Conservation (phyloP, 768 basidiomycete species). For the Antrodiella citrinella region DNA sequence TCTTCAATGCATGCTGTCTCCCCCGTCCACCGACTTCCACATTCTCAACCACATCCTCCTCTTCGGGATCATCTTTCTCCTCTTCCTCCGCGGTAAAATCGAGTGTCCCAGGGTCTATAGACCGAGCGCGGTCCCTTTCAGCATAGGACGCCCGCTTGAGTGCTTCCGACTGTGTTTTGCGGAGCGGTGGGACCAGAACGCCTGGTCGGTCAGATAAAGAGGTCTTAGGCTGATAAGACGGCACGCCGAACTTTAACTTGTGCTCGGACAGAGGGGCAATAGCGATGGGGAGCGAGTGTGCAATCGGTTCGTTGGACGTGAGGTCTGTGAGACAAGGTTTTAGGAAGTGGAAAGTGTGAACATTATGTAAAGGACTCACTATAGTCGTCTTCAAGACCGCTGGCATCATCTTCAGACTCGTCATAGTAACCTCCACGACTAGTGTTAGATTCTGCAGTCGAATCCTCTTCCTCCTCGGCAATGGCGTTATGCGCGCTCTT, state of each 20-base stretch:
- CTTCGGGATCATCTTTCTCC: slow-evolving; percentile 36
- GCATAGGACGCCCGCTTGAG: slow-evolving; percentile 58
- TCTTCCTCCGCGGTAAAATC: slow-evolving; percentile 49
- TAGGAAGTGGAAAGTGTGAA: not conserved
- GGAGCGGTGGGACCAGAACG: slow-evolving; percentile 23
- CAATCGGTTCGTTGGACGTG: slow-evolving; percentile 19
- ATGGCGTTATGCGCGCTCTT: slow-evolving; percentile 12
- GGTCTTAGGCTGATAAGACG: slow-evolving; percentile 51
- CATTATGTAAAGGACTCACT: slow-evolving; percentile 2
- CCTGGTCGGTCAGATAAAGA: slow-evolving; percentile 32
- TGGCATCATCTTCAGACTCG: slow-evolving; percentile 9
- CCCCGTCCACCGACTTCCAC: slow-evolving; percentile 36
- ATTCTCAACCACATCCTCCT: slow-evolving; percentile 18
- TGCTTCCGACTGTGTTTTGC: slow-evolving; percentile 27
- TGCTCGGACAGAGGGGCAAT: slow-evolving; percentile 33
- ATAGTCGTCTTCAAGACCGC: slow-evolving; percentile 12
- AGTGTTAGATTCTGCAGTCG: slow-evolving; percentile 17
- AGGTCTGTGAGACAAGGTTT: not conserved
- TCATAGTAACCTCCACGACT: slow-evolving; percentile 7
- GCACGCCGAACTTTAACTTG: slow-evolving; percentile 37
- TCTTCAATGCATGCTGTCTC: slow-evolving; percentile 54
- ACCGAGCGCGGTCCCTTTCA: slow-evolving; percentile 55
- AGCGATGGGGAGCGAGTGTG: slow-evolving; percentile 56
- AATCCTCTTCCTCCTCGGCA: slow-evolving; percentile 23
- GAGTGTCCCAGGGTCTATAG: slow-evolving; percentile 61